Base-by-base conservation (phyloP, 176 grass and related monocot species). In the Eragrostis nindensis region DNA sequence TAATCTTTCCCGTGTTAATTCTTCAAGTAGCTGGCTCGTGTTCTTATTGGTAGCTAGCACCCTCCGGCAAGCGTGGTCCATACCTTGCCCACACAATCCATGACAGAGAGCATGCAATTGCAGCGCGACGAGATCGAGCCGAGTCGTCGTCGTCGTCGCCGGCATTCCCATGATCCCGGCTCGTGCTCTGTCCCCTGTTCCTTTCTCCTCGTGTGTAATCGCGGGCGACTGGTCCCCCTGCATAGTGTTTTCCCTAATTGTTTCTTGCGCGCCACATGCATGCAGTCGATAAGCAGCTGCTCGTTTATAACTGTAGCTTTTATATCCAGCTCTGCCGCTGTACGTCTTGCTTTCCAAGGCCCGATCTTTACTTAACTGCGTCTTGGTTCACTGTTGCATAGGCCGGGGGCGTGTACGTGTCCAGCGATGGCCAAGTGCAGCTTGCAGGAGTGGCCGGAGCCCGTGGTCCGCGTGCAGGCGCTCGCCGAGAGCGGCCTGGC, bases 361-460 rank as follows among this genome's bases (percentile, higher is more conserved):
- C 11, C 66, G 59, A 64, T 69, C 70, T 18, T 45, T 75, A 42
- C 17, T 30, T 12, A 11, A 10, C 18, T 11, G 11, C 46, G 46
- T 36, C n/a, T 5, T 38, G 62, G 19, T 2, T 26, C 40, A 45
- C 66, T 79, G 87, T 86, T 64, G 45, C 73, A 61, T 81, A 44
- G 61, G 53, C 19, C 32, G 39, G 22, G 44, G 61, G 30, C n/a
- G 12, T 3, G 10, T 0, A 15, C 30, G 43, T 12, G 32, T n/a
- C 7, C 6, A 55, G 21, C 24, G 11, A 57, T 70, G 71, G 88
- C 88, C 84, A 85, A 76, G 22, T 85, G 81, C n/a, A n/a, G n/a
- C 86, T 78, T 97, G 76, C 57, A 82, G 46, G 87, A 90, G 47
- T 98, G 95, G 95, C 90, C 95, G 1, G 95, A 98, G 59, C 76